Conservation (phyloP, 2,329 filamentous ascomycete genomes). For the Paraphoma chrysanthemicola region DNA sequence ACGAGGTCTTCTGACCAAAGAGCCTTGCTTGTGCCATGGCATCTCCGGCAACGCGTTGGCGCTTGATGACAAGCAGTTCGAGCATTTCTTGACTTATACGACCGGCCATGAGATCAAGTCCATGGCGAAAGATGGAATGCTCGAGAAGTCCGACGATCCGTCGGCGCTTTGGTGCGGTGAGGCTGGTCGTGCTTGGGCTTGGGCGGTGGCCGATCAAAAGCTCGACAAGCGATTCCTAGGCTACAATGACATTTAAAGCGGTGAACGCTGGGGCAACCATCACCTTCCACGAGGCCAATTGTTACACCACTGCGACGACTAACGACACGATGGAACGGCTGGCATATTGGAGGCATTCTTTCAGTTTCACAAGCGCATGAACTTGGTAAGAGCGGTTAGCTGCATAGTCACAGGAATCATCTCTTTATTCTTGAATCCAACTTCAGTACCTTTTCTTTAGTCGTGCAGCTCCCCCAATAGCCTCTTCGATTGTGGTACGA, state of each 20-base stretch:
- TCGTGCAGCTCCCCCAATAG: too few species aligned
- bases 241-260: conserved; percentile 56
- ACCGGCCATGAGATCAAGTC: conserved; percentile 63
- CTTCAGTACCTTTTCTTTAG: background rate
- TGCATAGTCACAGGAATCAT: background rate
- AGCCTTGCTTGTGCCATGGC: conserved; percentile 71
- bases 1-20: conserved; percentile 67
- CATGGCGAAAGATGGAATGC: conserved; percentile 59
- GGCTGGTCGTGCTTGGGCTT: conserved; percentile 57
- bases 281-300: conserved; percentile 21
- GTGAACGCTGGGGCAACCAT: background rate
- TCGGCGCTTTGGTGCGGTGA: conserved; percentile 60
- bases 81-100: conserved; percentile 66
- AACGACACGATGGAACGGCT: conserved; percentile 4
- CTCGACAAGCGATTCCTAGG: conserved; percentile 56
- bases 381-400: conserved; percentile 3
- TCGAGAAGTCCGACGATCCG: conserved; percentile 59
- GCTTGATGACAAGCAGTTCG: conserved; percentile 56
- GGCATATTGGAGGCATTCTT: conserved; percentile 1
- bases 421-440: background rate
- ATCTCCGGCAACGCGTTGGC: conserved; percentile 70
- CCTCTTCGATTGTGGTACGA: too few species aligned
- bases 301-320: conserved; percentile 30
- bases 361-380: conserved; percentile 6
- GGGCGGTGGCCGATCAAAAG: conserved; percentile 54